Base-by-base conservation (phyloP, 768 basidiomycete species). In the Lactarius trivialis region DNA sequence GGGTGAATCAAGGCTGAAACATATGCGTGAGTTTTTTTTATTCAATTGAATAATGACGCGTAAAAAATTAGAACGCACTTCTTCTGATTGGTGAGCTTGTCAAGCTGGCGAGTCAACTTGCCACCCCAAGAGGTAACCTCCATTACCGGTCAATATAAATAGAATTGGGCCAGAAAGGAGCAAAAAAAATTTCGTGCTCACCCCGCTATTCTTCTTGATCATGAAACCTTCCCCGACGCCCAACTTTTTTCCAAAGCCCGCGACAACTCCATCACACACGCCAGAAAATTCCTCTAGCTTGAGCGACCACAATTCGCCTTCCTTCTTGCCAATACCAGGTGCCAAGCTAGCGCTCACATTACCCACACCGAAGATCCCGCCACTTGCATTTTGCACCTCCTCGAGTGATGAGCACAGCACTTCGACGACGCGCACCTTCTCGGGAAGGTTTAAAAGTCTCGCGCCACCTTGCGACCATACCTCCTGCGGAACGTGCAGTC, bases 381-480 rank as follows among this genome's bases (percentile, higher is more conserved):
- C 81, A 65, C 89, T 92, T 64, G 81, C 81, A 62, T 74, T 77
- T 63, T 89, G 84, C 55, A 95, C 78, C 56, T 93, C 88, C 65
- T 93, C 89, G 66, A 95, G 77, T 32, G 90, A 91, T 32, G 83
- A 82, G 66, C 83, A 84, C 26, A 96, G 76, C 55, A 92, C 84
- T 60, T 86, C 86, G 43, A 96, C 85, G 58, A 91, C 89, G 41
- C 89, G 85, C 48, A 93, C 84, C 75, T 97, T 95, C 68, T 94
- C 91, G 55, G 85, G 81, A 36, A 93, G 70, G 70, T 90, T 93
- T 37, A 78, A 76, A 54, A 97, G 80, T 72, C 93, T 94, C 33
- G 88, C 90, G 45, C 93, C 92, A 32, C 89, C 88, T 71, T 92
- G 89, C 49, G 90, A 89, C 93, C 93, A 96, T 26, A 94, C 88